phyloP scores from a whole-genome alignment of 1,284 basidiomycete species.

The Cryptococcus sp. region DNA sequence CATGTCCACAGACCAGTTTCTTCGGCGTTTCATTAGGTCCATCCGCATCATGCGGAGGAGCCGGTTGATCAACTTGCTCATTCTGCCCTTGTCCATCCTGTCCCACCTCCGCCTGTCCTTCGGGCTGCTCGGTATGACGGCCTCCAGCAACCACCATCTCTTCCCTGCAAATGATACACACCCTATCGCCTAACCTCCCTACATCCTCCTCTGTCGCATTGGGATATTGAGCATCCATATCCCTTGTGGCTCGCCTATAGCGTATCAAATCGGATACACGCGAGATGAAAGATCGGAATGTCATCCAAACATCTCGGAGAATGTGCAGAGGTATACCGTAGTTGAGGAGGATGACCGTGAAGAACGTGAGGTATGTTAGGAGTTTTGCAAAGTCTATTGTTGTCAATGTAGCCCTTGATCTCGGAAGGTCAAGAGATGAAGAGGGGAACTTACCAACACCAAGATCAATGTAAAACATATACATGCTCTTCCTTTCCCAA shows the following conservation, averaged over 20 bases:
- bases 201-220: constrained; percentile 87
- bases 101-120: not conserved
- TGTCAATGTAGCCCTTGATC: not conserved
- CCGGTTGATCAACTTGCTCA: not conserved
- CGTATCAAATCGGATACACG: constrained; percentile 82
- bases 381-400: constrained; percentile 83
- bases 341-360: constrained; percentile 83
- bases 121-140: not conserved
- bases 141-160: constrained; percentile 64
- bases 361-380: constrained; percentile 86
- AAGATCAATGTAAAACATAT: constrained; percentile 89
- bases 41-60: constrained; percentile 46
- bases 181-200: constrained; percentile 71
- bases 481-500: constrained; percentile 99
- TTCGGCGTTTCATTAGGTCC: constrained; percentile 94
- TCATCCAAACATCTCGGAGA: constrained; percentile 92
- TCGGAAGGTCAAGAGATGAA: constrained; percentile 3
- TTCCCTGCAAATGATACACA: constrained; percentile 98
- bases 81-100: constrained; percentile 4
- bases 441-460: constrained; percentile 62
- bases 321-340: constrained; percentile 97
- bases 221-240: constrained; percentile 96
- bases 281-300: constrained; percentile 82
- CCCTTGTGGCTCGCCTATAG: constrained; percentile 87
- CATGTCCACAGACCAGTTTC: constrained; percentile 91